Base-by-base conservation (phyloP, 768 basidiomycete genomes). In the Baorangia bicolor region DNA sequence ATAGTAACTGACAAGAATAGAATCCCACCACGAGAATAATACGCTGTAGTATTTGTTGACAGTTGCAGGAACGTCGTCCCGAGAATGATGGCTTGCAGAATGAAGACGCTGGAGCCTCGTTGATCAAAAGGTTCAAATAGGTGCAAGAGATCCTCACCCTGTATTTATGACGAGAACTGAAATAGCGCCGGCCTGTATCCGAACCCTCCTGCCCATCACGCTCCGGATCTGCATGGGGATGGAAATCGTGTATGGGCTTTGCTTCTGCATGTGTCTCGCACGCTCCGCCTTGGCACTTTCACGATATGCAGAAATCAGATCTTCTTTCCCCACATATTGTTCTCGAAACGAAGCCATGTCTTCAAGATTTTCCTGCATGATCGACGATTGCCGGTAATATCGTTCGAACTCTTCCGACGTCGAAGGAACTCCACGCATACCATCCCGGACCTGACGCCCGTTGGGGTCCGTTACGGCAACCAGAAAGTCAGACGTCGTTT, bases 11-110 rank as follows among this genome's bases (percentile, higher is more conserved):
- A 87, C 81, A 93, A 90, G 80, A 92, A 92, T 14, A 93, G 75
- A 33, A 89, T 78, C 65, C 91, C 91, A n/a, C 91, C 91, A 23
- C 91, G 83, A 34, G 87, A 85, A n/a, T 53, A 72, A 38, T 44
- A 73, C 7, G 49, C 57, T 0, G 61, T 55, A 6, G 81, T 81
- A 30, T 64, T 70, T 18, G 72, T 64, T 0, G 75, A 66, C 31
- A 80, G 59, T n/a, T 73, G 63, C 56, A 76, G 76, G 72, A 81
- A 83, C 35, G 80, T 73, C n/a, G 75, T 77, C 43, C 68, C 70
- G n/a, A 70, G 35, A 27, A 69, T 68, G 46, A 73, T 59, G n/a
- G 69, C 67, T 58, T 70, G 67, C n/a, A 71, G 31, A 11, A 73
- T 21, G 28, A 53, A 61, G 4, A 81, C 78, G 35, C 85, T 86